Evolutionary conservation across 345 rosid species (phyloP), one percentile per base, ranked within the genome.

Genomic region (Rhodamnia argentea): DNA sequence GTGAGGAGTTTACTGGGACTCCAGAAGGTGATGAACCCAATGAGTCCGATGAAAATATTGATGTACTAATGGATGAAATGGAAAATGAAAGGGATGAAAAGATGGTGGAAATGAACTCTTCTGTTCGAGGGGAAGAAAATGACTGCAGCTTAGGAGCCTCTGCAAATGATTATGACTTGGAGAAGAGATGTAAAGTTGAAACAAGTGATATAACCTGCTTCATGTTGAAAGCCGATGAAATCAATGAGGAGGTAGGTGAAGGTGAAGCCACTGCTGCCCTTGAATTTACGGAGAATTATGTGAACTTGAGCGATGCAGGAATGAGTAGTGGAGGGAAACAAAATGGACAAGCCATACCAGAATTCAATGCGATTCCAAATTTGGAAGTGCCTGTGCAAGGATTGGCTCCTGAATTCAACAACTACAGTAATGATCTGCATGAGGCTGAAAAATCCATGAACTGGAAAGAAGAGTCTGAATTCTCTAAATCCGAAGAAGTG

Each of bases 301-400:
- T 85, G 22, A 86, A 89, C 87, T 86, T 89, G 50, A 91, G 88
- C 70, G 84, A 70, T 53, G 83, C 90, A 37, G 90, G 89, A 52
- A 58, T 83, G 52, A 87, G 85, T 75, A 85, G 86, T 87, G 93
- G 89, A 84, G 88, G 88, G 84, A 86, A 87, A 86, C 90, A 86
- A 54, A 85, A 86, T 85, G 91, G 91, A 51, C 90, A 86, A 52
- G 64, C 55, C 59, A 54, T 82, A 51, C 82, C 89, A 87, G 93
- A 87, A 85, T 59, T 88, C 84, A 84, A 82, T 59, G 84, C 52
- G 50, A 75, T 86, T 84, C 82, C 85, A 83, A 88, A 88, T 86
- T 87, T 60, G 40, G 93, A 86, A 87, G 90, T 90, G 83, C 86
- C 70, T 84, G 57, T 86, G 88, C 94, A 91, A 60, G 94, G 92